These are phyloP conservation scores for Leishmania gerbilli DNA, from an alignment of 208 protist species.

Conservation along the genomic window DNA sequence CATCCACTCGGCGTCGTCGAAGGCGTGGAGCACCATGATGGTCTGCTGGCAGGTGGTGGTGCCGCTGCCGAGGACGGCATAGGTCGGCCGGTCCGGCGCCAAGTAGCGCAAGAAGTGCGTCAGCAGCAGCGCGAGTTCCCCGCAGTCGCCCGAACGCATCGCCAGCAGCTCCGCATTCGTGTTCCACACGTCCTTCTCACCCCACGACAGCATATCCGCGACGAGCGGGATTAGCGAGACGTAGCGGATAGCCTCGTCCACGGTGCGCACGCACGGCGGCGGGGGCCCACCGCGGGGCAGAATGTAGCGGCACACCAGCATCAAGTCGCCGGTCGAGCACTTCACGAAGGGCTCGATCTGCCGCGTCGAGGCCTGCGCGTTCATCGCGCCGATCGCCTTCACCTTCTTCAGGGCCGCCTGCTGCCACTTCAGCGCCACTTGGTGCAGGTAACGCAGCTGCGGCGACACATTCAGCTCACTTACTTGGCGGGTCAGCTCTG, in stretches of 20 bases:
- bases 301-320: constrained; percentile 75
- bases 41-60: constrained; percentile 59
- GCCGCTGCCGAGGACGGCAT: constrained; percentile 61
- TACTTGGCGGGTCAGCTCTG: constrained; percentile 40
- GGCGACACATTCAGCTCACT: constrained; percentile 51
- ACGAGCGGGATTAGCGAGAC: constrained; percentile 72
- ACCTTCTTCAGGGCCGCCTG: constrained; percentile 36
- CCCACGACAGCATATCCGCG: constrained; percentile 62
- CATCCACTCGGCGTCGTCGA: constrained; percentile 48
- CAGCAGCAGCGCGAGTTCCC: constrained; percentile 80
- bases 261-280: constrained; percentile 54
- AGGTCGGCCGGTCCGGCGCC: constrained; percentile 53
- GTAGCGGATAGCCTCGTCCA: constrained; percentile 79
- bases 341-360: constrained; percentile 75
- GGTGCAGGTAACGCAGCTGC: constrained; percentile 66
- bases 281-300: constrained; percentile 63
- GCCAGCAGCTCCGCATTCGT: constrained; percentile 77
- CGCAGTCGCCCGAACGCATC: constrained; percentile 66
- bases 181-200: constrained; percentile 70
- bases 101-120: constrained; percentile 75
- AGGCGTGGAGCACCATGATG: constrained; percentile 69
- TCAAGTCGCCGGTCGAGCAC: constrained; percentile 72
- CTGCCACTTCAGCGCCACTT: constrained; percentile 62
- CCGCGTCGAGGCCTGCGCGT: constrained; percentile 54
- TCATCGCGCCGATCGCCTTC: constrained; percentile 55